Base-by-base conservation (phyloP, 2,329 filamentous ascomycete species). In the Apiospora marii region DNA sequence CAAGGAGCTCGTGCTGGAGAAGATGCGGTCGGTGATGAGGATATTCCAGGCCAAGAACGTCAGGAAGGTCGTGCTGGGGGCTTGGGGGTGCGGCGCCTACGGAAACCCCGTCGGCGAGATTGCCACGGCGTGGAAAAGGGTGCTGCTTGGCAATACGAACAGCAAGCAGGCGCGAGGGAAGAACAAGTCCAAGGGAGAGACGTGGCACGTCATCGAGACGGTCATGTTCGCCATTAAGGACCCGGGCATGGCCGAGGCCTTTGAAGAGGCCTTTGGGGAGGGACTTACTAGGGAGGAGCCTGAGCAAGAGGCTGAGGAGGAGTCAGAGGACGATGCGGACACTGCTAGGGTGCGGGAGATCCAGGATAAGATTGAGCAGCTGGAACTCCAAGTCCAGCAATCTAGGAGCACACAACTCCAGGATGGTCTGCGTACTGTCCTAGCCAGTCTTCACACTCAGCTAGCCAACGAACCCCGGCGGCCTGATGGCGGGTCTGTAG, bases 71-170 rank as follows among this genome's bases (percentile, higher is more conserved):
- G 87, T 92, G 0, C 82, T 92, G 0, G 91, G 91, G 0, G 90
- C 90, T 0, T 92, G 90, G 89, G 91, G 91, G 0, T 92, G 90
- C 73, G 90, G 90, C 3, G 89, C 89, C 0, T 90, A 91, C 72
- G 89, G 89, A 0, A 92, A 92, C 74, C 91, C 90, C 0, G 85
- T 90, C 0, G 81, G 81, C 1, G 89, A 92, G 78, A 81, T 92
- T 43, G 90, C 90, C 19, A 80, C 82, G 24, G 84, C 87, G 0
- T 92, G 90, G 86, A 83, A 82, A 73, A 84, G 81, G 72, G 83
- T 83, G 22, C 78, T 86, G 49, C 77, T 82, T 14, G 80, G 80
- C 37, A 76, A 73, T n/a, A 74, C 72, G 53, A 77, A 71, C 70
- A 69, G 22, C 22, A 77, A 48, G 41, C 73, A 74, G 7, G 75